A percentile compares a stretch with the other conserved stretches of the same genome.
These are phyloP conservation scores for Paramyrothecium roridum DNA, from an alignment of 2,329 filamentous ascomycete species.

Conservation along the genomic window DNA sequence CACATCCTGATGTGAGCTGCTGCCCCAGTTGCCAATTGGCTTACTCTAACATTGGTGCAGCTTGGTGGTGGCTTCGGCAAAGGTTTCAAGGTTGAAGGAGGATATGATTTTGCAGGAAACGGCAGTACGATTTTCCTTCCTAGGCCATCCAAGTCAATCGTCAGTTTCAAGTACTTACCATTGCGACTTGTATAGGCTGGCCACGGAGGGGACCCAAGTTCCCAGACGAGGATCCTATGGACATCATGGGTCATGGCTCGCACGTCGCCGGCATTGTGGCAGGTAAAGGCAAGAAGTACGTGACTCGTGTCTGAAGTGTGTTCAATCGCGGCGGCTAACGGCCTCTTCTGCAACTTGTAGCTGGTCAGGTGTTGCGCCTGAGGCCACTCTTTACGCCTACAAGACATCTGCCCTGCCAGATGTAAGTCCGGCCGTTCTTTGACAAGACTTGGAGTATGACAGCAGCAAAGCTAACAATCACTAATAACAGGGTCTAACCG, in stretches of 20 bases:
- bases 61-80: constrained; percentile 19
- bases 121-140: constrained; percentile 1
- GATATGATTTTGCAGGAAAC: constrained; percentile 19
- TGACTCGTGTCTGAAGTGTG: background rate
- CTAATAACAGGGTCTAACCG: background rate
- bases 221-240: constrained; percentile 21
- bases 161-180: background rate
- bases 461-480: background rate
- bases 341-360: background rate
- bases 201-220: constrained; percentile 1
- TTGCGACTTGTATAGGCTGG: background rate
- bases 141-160: background rate
- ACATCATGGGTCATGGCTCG: constrained; percentile 21
- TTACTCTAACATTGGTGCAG: constrained; percentile 3
- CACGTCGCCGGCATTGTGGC: constrained; percentile 28
- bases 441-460: no score
- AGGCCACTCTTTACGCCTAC: constrained; percentile 21
- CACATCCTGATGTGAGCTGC: constrained; percentile 9
- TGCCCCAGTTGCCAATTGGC: background rate
- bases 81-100: constrained; percentile 18
- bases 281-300: constrained; percentile 8
- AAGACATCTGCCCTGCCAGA: constrained; percentile 16
- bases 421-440: background rate
- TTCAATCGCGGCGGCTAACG: background rate
- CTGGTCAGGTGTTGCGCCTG: constrained; percentile 21